Evolutionary conservation across 129 eudicot species (phyloP).

Genomic region (Oenanthe sinensis): DNA sequence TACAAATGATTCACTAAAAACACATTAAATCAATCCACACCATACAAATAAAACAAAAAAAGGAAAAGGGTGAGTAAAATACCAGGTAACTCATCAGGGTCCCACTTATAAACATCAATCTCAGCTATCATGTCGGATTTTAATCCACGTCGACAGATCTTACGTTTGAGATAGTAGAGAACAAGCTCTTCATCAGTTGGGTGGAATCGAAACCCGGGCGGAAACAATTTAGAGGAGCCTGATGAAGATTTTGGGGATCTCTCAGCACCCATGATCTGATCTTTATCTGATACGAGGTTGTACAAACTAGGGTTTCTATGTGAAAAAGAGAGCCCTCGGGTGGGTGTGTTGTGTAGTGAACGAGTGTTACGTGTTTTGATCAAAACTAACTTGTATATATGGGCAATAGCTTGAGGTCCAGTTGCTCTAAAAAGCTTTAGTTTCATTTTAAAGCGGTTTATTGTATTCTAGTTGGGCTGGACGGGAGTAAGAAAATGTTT

Average conservation of each 20-base stretch:
- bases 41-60: not conserved
- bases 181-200: constrained; percentile 81
- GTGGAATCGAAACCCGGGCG: constrained; percentile 76
- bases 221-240: constrained; percentile 29
- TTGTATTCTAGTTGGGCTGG: too few species aligned
- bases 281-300: not conserved
- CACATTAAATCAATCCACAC: not conserved
- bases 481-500: too few species aligned
- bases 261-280: not conserved
- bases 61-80: not conserved
- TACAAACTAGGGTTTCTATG: not conserved
- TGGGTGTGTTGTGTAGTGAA: too few species aligned
- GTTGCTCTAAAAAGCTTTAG: too few species aligned
- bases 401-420: too few species aligned
- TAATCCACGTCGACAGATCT: constrained; percentile 52
- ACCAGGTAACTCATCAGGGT: constrained; percentile 83
- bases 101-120: constrained; percentile 75
- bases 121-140: constrained; percentile 57
- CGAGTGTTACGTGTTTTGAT: too few species aligned
- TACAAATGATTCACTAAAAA: not conserved
- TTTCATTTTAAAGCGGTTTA: too few species aligned
- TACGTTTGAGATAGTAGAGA: constrained; percentile 57
- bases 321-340: too few species aligned
- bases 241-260: not conserved
- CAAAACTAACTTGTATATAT: too few species aligned